Evolutionary conservation across 148 eudicot species (phyloP).

Genomic region (Drosera capensis): DNA sequence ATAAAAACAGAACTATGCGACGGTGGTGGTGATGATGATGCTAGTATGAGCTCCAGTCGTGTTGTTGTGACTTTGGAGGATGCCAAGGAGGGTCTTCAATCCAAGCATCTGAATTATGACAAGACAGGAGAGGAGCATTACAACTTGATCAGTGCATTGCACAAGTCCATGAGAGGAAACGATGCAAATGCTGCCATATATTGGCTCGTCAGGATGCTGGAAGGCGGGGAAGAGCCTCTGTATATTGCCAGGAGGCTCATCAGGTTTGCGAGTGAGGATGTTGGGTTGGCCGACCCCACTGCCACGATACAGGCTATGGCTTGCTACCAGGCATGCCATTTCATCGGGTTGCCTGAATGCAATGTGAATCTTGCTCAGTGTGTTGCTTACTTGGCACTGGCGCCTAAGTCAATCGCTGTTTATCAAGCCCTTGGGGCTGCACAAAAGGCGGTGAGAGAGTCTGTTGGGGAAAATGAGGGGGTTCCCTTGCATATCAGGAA

Average conservation of each 20-base stretch:
- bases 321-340: constrained; percentile 76
- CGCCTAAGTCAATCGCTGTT: constrained; percentile 62
- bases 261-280: constrained; percentile 76
- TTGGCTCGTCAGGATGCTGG: constrained; percentile 87
- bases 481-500: constrained; percentile 88
- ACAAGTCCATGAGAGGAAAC: constrained; percentile 84
- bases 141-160: constrained; percentile 66
- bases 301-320: constrained; percentile 68
- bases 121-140: constrained; percentile 81
- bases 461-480: constrained; percentile 73
- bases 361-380: constrained; percentile 61
- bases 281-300: constrained; percentile 65
- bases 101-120: constrained; percentile 75
- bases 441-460: constrained; percentile 42
- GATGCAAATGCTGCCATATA: constrained; percentile 73
- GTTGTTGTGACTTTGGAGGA: constrained; percentile 27
- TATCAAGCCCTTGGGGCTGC: constrained; percentile 52
- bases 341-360: constrained; percentile 89
- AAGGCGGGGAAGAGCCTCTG: constrained; percentile 84
- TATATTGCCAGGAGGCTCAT: constrained; percentile 68
- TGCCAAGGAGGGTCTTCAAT: constrained; percentile 65
- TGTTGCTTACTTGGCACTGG: constrained; percentile 66
- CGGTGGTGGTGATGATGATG: not conserved
- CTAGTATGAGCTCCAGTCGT: not conserved
- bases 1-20: not conserved